Evolutionary conservation across 257 asterid genomes (phyloP).

Genomic region (Salvia rosmarinus): DNA sequence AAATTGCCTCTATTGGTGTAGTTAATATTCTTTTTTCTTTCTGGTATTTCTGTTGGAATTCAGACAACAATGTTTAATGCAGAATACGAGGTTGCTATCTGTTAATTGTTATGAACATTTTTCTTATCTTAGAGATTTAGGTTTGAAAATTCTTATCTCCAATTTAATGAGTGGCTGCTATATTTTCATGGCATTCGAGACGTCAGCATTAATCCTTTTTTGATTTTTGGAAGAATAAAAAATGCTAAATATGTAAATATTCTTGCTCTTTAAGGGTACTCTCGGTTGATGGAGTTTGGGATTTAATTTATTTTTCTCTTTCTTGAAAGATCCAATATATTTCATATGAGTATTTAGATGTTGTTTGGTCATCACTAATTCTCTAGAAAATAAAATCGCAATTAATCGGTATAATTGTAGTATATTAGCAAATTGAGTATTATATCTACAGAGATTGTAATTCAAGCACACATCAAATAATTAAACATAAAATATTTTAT

Average conservation of each 20-base stretch:
- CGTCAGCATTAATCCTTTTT: not conserved
- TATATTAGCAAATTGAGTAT: too few relatives aligned
- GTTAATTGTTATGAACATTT: constrained; percentile 43
- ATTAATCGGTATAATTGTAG: too few relatives aligned
- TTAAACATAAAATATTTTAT: too few relatives aligned
- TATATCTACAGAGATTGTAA: too few relatives aligned
- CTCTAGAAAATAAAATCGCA: too few relatives aligned
- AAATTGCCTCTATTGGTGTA: constrained; percentile 34
- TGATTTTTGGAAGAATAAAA: not conserved
- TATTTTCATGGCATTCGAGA: not conserved
- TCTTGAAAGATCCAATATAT: not conserved
- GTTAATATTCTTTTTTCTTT: constrained; percentile 45
- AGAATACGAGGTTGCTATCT: constrained; percentile 24
- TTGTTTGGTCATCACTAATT: too few relatives aligned
- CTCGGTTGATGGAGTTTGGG: not conserved
- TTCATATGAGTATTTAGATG: not conserved
- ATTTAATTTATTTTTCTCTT: not conserved
- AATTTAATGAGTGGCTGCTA: constrained; percentile 34
- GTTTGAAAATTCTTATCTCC: constrained; percentile 25
- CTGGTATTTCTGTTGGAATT: constrained; percentile 29
- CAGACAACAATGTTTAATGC: constrained; percentile 26
- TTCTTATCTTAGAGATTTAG: constrained; percentile 7
- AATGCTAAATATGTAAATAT: not conserved
- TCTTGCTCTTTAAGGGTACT: not conserved
- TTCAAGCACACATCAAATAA: too few relatives aligned